Conservation (phyloP, 208 protist species). For the Jaenimonas drosophilae region DNA sequence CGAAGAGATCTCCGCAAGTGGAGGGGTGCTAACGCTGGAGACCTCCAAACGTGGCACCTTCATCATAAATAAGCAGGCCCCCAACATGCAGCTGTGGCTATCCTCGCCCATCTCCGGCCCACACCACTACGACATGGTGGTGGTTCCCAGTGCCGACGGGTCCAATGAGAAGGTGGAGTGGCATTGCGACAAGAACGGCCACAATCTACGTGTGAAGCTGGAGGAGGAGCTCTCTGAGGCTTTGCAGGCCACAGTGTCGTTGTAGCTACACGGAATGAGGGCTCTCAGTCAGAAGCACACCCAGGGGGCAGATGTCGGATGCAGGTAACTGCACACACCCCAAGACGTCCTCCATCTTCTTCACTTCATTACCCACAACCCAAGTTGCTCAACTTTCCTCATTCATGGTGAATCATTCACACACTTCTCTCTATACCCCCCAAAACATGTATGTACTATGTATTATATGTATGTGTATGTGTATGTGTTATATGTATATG, state of each 20-base stretch:
- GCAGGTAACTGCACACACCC: slow-evolving; percentile 1
- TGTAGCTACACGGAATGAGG: slow-evolving; percentile 8
- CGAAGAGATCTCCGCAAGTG: slow-evolving; percentile 50
- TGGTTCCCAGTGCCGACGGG: slow-evolving; percentile 3
- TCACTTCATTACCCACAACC: too few species aligned
- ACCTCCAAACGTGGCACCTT: slow-evolving; percentile 51
- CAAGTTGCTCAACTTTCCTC: background rate
- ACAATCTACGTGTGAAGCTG: slow-evolving; percentile 47
- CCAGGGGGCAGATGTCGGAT: too few species aligned
- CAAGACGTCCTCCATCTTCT: too few species aligned
- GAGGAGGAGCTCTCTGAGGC: slow-evolving; percentile 56
- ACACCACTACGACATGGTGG: slow-evolving; percentile 82
- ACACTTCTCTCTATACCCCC: background rate
- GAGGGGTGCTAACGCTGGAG: slow-evolving; percentile 75
- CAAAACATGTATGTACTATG: background rate
- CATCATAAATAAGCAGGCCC: slow-evolving; percentile 90
- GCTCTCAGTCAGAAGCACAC: too few species aligned
- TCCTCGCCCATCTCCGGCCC: slow-evolving; percentile 87
- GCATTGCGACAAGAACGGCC: slow-evolving; percentile 49
- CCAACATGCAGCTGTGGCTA: slow-evolving; percentile 89
- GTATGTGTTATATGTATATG: background rate
- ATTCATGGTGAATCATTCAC: background rate
- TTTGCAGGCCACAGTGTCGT: slow-evolving; percentile 16
- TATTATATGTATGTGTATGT: background rate
- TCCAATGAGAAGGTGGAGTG: slow-evolving; percentile 23